phyloP scores from a whole-genome alignment of 129 eudicot genomes.

The Chrysanthemum makinoi region DNA sequence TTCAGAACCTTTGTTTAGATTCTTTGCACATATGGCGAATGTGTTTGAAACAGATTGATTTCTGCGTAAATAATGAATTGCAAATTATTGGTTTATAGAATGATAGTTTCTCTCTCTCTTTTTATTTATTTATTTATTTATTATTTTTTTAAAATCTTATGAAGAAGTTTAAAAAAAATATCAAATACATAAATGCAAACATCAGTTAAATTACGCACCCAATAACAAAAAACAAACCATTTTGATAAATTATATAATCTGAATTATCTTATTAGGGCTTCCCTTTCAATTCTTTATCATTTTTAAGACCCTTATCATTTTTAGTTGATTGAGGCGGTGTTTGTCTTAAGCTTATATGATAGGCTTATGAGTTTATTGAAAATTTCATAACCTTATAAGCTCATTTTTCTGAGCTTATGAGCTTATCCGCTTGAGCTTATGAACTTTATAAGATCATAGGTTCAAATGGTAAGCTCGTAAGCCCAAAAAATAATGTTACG shows the following conservation, averaged over 20 bases:
- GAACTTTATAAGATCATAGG: no score
- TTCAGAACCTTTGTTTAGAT: constrained; percentile 12
- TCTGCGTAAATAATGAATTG: constrained; percentile 15
- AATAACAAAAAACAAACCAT: neutral
- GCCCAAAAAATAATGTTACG: no score
- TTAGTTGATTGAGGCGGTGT: no score
- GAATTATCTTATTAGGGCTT: no score
- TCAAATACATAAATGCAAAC: neutral
- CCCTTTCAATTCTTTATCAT: no score
- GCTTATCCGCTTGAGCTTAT: neutral
- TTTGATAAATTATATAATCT: neutral
- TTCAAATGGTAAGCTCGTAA: no score
- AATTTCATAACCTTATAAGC: no score
- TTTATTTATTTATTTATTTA: neutral
- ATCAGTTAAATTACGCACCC: neutral
- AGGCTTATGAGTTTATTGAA: no score
- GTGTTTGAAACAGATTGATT: constrained; percentile 24
- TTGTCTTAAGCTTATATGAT: no score
- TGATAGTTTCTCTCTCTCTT: neutral
- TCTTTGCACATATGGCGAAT: constrained; percentile 15
- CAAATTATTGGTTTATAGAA: constrained; percentile 19
- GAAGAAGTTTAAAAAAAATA: neutral
- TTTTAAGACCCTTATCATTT: no score
- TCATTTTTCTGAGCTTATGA: neutral
- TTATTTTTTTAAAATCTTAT: no score